These are phyloP conservation scores for Pseudevernia furfuracea DNA, from an alignment of 495 filamentous ascomycete species.

Conservation along the genomic window DNA sequence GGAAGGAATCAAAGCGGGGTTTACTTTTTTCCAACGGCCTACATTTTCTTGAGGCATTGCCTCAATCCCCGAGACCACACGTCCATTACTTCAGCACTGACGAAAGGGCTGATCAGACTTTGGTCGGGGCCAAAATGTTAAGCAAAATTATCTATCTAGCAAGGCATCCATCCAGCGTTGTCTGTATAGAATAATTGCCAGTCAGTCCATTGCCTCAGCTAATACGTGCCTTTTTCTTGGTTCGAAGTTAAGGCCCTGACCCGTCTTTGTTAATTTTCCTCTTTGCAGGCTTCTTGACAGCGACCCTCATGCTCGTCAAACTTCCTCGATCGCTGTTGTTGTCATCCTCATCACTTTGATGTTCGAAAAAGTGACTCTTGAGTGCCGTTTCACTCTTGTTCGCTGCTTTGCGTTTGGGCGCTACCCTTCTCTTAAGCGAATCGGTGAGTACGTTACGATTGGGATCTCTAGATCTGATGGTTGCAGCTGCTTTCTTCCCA, in stretches of 20 bases:
- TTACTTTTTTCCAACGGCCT: neutral
- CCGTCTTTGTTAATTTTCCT: no score
- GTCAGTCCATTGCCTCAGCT: neutral
- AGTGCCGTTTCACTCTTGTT: constrained; percentile 29
- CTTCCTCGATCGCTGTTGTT: neutral
- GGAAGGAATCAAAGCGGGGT: neutral
- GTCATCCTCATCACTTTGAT: constrained; percentile 23
- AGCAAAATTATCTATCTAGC: neutral
- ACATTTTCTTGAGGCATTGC: neutral
- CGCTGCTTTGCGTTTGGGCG: constrained; percentile 27
- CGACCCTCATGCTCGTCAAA: neutral
- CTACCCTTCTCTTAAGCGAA: constrained; percentile 10
- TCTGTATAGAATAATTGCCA: neutral
- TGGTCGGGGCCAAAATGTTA: neutral
- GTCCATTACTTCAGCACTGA: neutral
- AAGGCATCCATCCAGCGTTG: neutral
- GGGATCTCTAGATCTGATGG: neutral
- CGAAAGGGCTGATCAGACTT: neutral
- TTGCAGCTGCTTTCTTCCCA: constrained; percentile 3
- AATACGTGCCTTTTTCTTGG: neutral
- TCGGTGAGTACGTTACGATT: neutral
- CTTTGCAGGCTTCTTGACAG: neutral
- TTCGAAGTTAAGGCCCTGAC: neutral
- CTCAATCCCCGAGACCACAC: neutral
- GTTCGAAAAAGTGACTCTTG: constrained; percentile 29